Percentiles rank a stretch among this genome's conserved stretches.
Conservation (phyloP, 176 grass and related monocot genomes). For the Luzula sylvatica region DNA sequence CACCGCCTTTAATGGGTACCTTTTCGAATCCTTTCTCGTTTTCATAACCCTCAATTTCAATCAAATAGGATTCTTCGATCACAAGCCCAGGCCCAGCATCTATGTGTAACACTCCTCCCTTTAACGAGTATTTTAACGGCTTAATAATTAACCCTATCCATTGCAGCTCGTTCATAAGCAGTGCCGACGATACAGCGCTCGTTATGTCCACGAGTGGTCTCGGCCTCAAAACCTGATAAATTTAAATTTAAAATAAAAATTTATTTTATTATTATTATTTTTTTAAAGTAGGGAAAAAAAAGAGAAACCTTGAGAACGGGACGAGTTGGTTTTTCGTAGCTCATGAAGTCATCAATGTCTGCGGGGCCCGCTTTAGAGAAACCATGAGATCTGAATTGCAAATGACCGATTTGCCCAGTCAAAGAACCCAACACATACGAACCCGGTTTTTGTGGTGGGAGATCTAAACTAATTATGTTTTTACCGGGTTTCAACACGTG, state of each 20-base stretch:
- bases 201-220: slow-evolving; percentile 93
- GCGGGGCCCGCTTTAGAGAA: slow-evolving; percentile 90
- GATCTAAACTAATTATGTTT: slow-evolving; percentile 63
- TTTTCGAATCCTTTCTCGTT: slow-evolving; percentile 40
- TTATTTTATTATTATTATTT: no score
- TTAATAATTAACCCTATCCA: slow-evolving; percentile 95
- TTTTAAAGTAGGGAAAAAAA: not conserved
- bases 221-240: slow-evolving; percentile 73
- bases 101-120: slow-evolving; percentile 77
- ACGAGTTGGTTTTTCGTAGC: slow-evolving; percentile 89
- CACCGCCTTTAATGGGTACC: slow-evolving; percentile 65
- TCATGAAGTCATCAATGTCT: slow-evolving; percentile 93
- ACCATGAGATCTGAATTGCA: slow-evolving; percentile 91
- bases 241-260: no score
- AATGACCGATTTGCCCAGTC: slow-evolving; percentile 93
- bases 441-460: slow-evolving; percentile 92
- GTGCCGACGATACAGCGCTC: slow-evolving; percentile 68
- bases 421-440: slow-evolving; percentile 94
- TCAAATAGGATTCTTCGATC: slow-evolving; percentile 76
- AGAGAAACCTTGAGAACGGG: slow-evolving; percentile 84
- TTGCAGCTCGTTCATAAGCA: slow-evolving; percentile 97
- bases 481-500: slow-evolving; percentile 75
- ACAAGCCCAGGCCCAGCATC: slow-evolving; percentile 81
- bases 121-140: slow-evolving; percentile 88
- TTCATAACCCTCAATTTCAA: slow-evolving; percentile 76